Evolutionary conservation across 371 early-diverging fungal genomes (phyloP).

Genomic region (Polyrhizophydium stewartii): DNA sequence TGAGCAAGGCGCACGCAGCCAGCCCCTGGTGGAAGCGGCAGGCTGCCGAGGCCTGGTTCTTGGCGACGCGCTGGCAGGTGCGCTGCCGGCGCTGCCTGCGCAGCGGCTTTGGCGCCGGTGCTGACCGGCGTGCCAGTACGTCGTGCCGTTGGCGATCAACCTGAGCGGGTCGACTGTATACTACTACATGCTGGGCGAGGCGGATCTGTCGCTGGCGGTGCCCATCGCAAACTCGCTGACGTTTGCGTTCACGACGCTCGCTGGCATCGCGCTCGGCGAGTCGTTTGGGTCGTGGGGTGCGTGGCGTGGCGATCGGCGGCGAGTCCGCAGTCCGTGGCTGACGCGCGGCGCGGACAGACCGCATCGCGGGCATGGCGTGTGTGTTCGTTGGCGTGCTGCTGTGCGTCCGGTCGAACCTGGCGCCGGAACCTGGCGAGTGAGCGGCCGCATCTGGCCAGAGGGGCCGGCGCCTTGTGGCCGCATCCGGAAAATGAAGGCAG

Average conservation of each 20-base stretch:
- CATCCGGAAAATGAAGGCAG: no score
- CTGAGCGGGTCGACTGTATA: conserved; percentile 86
- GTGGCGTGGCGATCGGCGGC: no score
- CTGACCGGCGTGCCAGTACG: conserved; percentile 46
- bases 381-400: background rate
- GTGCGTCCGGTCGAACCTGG: background rate
- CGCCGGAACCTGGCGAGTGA: no score
- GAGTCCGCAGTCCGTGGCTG: no score
- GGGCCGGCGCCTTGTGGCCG: no score
- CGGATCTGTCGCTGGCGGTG: conserved; percentile 87
- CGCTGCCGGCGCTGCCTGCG: background rate
- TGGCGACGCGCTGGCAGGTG: conserved; percentile 83
- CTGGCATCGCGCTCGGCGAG: conserved; percentile 78
- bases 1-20: conserved; percentile 42
- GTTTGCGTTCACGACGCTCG: conserved; percentile 76
- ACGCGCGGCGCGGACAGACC: background rate
- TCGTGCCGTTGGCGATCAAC: conserved; percentile 82
- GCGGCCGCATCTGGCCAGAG: background rate
- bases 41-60: conserved; percentile 65
- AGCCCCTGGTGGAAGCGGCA: conserved; percentile 52
- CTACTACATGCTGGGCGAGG: conserved; percentile 77
- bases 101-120: no score
- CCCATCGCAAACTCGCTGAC: conserved; percentile 90
- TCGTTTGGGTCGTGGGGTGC: conserved; percentile 43
- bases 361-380: background rate